Conservation (phyloP, 2,329 filamentous ascomycete genomes). For the Xenosphaeropsis pyriputrescens region DNA sequence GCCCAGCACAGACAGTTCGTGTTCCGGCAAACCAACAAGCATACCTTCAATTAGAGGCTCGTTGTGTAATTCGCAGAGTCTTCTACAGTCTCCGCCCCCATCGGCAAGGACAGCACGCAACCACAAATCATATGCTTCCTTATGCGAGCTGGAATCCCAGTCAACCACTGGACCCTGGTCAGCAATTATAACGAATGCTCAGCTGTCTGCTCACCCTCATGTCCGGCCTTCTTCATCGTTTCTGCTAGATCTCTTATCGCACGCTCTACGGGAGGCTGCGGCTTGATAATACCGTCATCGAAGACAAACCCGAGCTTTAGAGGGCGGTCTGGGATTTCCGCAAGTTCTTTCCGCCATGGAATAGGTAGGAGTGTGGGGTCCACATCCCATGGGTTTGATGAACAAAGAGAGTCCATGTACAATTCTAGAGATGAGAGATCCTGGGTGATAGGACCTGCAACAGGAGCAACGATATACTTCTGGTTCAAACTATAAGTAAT, state of each 20-base stretch:
- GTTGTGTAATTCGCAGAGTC: conserved; percentile 6
- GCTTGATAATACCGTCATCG: conserved; percentile 14
- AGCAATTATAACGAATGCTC: background rate
- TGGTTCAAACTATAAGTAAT: conserved; percentile 12
- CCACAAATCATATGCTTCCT: conserved; percentile 6
- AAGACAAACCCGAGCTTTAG: conserved; percentile 17
- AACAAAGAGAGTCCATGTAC: conserved; percentile 16
- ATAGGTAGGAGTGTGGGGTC: conserved; percentile 18
- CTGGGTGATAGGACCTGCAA: conserved; percentile 17
- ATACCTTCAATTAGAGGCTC: conserved; percentile 11
- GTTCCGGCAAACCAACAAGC: conserved; percentile 7
- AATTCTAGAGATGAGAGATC: conserved; percentile 14
- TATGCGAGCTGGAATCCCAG: conserved; percentile 9
- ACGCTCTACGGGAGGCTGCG: conserved; percentile 17
- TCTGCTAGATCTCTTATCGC: background rate
- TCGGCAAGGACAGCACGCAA: conserved; percentile 7
- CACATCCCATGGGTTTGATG: conserved; percentile 13
- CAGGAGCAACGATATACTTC: conserved; percentile 16
- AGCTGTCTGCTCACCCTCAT: conserved; percentile 1
- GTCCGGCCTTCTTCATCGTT: conserved; percentile 1
- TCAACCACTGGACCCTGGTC: conserved; percentile 7
- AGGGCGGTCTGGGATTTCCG: conserved; percentile 13
- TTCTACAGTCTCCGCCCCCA: conserved; percentile 6
- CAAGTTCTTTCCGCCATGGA: conserved; percentile 15
- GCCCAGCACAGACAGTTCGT: conserved; percentile 4